These are phyloP conservation scores for Trypanosomatidae sp. DNA, from an alignment of 208 protist genomes.

Conservation along the genomic window DNA sequence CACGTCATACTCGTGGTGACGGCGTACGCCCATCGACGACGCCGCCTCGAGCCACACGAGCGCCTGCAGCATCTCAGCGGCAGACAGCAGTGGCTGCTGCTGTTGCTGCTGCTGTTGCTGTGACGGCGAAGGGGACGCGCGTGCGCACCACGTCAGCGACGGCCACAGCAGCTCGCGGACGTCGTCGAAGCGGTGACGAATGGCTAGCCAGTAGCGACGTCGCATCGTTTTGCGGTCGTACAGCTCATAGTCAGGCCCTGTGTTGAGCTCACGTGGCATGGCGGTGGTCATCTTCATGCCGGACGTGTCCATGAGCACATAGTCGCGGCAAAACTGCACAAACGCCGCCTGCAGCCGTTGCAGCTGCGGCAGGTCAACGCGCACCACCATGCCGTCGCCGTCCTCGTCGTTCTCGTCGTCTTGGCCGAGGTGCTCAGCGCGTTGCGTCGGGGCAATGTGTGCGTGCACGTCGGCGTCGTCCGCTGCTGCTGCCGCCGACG, in stretches of 20 bases:
- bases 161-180: constrained; percentile 71
- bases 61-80: constrained; percentile 49
- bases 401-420: neutral
- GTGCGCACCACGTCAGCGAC: constrained; percentile 4
- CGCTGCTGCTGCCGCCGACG: neutral
- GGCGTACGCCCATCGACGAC: constrained; percentile 68
- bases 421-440: no score
- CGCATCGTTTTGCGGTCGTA: constrained; percentile 67
- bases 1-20: constrained; percentile 39
- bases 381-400: constrained; percentile 2
- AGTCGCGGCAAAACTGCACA: constrained; percentile 52
- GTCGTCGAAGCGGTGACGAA: constrained; percentile 63
- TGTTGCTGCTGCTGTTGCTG: neutral
- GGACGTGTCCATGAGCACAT: constrained; percentile 74
- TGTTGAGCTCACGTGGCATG: constrained; percentile 59
- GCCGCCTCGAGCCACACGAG: constrained; percentile 71
- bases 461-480: no score
- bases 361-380: constrained; percentile 10
- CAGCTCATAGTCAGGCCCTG: constrained; percentile 71
- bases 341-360: constrained; percentile 19
- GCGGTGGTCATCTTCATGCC: constrained; percentile 66
- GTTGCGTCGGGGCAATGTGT: no score
- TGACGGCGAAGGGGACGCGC: neutral
- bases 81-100: constrained; percentile 11
- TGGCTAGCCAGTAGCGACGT: constrained; percentile 60